Evolutionary conservation across 192 early-diverging fungal genomes (phyloP).

Genomic region (Gamsiella multidivaricata): DNA sequence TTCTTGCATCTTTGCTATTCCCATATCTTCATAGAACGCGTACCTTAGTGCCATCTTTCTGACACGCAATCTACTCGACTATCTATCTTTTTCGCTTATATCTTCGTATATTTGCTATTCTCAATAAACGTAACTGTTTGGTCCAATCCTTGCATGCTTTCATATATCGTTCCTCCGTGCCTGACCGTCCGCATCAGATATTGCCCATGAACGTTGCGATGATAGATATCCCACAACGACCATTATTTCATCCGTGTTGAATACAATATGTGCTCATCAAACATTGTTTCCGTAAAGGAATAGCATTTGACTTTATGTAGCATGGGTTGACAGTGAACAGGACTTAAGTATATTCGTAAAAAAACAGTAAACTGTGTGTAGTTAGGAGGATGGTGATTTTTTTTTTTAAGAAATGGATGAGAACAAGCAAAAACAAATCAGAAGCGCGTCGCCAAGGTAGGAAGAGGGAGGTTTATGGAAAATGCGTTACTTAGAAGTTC

Average conservation of each 20-base stretch:
- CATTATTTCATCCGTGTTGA: too few species aligned
- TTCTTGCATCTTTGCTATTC: too few species aligned
- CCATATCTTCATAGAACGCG: neutral
- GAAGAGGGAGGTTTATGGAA: neutral
- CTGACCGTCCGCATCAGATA: too few species aligned
- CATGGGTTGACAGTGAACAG: neutral
- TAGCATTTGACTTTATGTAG: too few species aligned
- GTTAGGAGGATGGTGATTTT: constrained; percentile 2
- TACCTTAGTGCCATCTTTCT: neutral
- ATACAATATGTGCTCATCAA: too few species aligned
- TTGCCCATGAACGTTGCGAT: too few species aligned
- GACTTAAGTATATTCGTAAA: neutral
- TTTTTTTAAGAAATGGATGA: neutral
- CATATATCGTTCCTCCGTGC: constrained; percentile 2
- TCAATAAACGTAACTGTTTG: neutral
- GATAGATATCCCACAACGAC: too few species aligned
- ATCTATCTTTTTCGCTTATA: too few species aligned
- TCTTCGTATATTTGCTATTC: neutral
- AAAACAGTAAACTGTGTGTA: constrained; percentile 7
- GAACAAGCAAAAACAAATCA: constrained; percentile 2
- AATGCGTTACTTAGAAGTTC: constrained; percentile 67
- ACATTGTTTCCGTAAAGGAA: too few species aligned
- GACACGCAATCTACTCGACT: neutral
- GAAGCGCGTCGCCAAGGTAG: neutral
- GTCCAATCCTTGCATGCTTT: neutral